Evolutionary conservation across 1,139 yeast genomes (phyloP), one percentile per base, ranked within the genome.

Genomic region (Petasospora fabianii): DNA sequence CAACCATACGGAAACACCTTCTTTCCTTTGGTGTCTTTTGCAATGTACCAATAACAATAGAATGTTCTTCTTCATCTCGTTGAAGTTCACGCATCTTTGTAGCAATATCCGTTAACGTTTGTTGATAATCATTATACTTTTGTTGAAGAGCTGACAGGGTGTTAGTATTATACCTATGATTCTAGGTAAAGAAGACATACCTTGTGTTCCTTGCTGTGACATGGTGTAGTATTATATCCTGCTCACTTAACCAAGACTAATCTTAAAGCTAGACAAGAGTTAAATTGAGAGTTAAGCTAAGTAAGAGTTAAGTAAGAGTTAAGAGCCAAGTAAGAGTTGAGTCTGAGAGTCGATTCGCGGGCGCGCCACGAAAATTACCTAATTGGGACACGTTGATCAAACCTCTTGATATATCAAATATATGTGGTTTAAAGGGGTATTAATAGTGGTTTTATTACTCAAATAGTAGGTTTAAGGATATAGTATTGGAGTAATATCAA

Each of bases 1-100:
- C 97, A 30, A 92, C 75, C 96, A 92, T 87, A 58, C 95, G 79
- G 65, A 80, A 90, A 56, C 97, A 88, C 55, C 81, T 82, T 44
- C 98, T 75, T 32, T 71, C 77, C 5, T 52, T 49, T 15, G 75
- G 73, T 36, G 75, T 79, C 31, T 61, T 72, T 46, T 54, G 61
- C 56, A 83, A 60, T 1, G 92, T 79, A 12, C 72, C 71, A 35
- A 78, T 49, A 18, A 79, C 85, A 38, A 80, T 59, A 48, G 62
- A 61, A 51, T 74, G 77, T 45, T 74, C 80, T 39, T 72, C 75
- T 30, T 67, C 61, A 42, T 73, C 78, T 29, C 64, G 62, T 32
- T 70, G 68, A 12, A 83, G 55, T 37, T 77, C 74, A 14, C 71
- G 64, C 16, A 80, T 62, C 53, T 80, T 82, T 12, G 74, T 64